Evolutionary conservation across 75 land plant genomes (phyloP), one percentile per base, ranked within the genome.

Genomic region (Azolla pinnata): DNA sequence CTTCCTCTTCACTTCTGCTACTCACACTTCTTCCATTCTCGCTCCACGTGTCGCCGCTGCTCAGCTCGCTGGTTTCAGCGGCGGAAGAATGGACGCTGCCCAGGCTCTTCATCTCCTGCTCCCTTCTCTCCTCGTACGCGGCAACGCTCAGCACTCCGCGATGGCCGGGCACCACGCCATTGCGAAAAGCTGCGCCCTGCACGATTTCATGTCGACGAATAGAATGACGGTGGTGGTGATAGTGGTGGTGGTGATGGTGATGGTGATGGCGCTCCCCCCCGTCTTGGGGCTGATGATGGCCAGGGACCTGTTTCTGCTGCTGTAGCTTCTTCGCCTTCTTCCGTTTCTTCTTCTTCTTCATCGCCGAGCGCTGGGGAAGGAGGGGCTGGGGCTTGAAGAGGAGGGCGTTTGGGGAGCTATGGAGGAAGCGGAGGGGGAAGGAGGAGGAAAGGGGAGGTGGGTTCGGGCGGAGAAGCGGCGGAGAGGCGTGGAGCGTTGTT

Each of bases 361-460:
- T 5, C 12, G 40, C 40, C 12, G 40, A 35, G 5, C 40, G 40
- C 10, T 5, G 4, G 28, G 29, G 28, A 52, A 52, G 54, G 54
- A 14, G 28, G 9, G 24, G 29, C 2, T 14, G 29, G 4, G 54
- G 54, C 29, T 25, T 16, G 12, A 3, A 2, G 54, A 25, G 29
- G 14, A 2, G 54, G 29, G 40, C 10, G 40, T 5, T 5, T 5
- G 40, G 40, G 40, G 40, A 35, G 40, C 2, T 10, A 7, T 52
- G 54, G 54, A 25, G 54, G 28, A 52, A 9, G 54, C 19, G 50
- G 50, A 20, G 4, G 19, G 50, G 20, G 4, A 20, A 18, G 19
- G 50, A 4, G 50, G 7, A 3, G 50, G 18, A 18, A 47, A 47
- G 10, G 50, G 50, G 50, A 47, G 54, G 26, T 52, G 54, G 54